A percentile compares a stretch with the other conserved stretches of the same genome.
phyloP scores from a whole-genome alignment of 352 stramenopile species.

The Pythium angustatum region DNA sequence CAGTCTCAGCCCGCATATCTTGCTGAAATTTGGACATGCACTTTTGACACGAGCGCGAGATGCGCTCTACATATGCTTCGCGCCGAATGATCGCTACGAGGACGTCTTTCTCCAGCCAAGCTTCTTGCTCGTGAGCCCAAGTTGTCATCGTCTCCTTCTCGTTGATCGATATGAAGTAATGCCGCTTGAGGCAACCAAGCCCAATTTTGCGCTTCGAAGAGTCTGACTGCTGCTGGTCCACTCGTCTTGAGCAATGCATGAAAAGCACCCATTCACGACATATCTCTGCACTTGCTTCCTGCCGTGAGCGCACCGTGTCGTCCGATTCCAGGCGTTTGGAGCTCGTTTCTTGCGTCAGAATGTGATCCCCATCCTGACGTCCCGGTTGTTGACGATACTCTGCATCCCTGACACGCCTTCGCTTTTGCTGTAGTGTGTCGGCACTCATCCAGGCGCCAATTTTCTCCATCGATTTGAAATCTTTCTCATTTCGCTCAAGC shows the following conservation, averaged over 20 bases:
- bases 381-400: slow-evolving; percentile 18
- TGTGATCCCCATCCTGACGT: slow-evolving; percentile 37
- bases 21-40: slow-evolving; percentile 74
- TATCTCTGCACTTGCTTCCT: slow-evolving; percentile 41
- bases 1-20: slow-evolving; percentile 49
- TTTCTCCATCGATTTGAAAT: slow-evolving; percentile 65
- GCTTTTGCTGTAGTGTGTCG: slow-evolving; percentile 53
- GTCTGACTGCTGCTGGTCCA: slow-evolving; percentile 7
- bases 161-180: slow-evolving; percentile 71
- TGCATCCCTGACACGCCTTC: slow-evolving; percentile 34
- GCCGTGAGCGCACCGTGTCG: slow-evolving; percentile 44
- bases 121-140: slow-evolving; percentile 67
- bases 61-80: slow-evolving; percentile 52
- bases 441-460: slow-evolving; percentile 62
- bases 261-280: slow-evolving; percentile 81
- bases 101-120: slow-evolving; percentile 62
- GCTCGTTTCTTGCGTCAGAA: slow-evolving; percentile 48
- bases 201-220: slow-evolving; percentile 29
- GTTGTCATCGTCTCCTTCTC: slow-evolving; percentile 60
- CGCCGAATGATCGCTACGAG: slow-evolving; percentile 57
- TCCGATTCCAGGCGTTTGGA: slow-evolving; percentile 6
- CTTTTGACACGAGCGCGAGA: slow-evolving; percentile 39
- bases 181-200: slow-evolving; percentile 62
- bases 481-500: slow-evolving; percentile 43
- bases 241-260: slow-evolving; percentile 42